These are phyloP conservation scores for Lunasporangiospora selenospora DNA, from an alignment of 192 early-diverging fungal genomes.

Conservation along the genomic window DNA sequence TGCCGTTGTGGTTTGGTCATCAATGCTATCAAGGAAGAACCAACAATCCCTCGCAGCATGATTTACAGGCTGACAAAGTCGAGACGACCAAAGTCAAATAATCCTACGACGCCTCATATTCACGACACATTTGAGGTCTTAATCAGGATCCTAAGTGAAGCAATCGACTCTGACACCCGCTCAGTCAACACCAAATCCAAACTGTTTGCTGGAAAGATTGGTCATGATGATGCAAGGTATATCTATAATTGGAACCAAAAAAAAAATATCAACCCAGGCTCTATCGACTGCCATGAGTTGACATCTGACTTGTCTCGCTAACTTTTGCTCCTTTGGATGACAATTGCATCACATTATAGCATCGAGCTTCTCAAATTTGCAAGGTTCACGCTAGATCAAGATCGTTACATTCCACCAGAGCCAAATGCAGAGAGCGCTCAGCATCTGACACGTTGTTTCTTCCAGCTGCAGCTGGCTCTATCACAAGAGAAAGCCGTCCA, in stretches of 20 bases:
- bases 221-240: conserved; percentile 48
- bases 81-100: not conserved
- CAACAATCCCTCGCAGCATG: conserved; percentile 12
- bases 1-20: conserved; percentile 25
- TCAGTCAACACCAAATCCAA: conserved; percentile 41
- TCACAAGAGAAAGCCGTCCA: not conserved
- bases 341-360: conserved; percentile 15
- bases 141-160: conserved; percentile 12
- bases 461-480: conserved; percentile 26
- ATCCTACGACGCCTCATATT: conserved; percentile 3
- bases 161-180: not conserved
- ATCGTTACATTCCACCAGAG: conserved; percentile 22
- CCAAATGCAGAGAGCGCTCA: conserved; percentile 1
- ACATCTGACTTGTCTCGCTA: too few relatives aligned
- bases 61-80: conserved; percentile 8
- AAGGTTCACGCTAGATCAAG: conserved; percentile 27
- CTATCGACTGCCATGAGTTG: too few relatives aligned
- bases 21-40: conserved; percentile 1
- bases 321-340: conserved; percentile 1
- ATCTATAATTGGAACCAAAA: too few relatives aligned
- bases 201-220: conserved; percentile 33
- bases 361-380: conserved; percentile 24
- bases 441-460: conserved; percentile 7
- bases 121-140: conserved; percentile 14
- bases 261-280: too few relatives aligned